Conservation (phyloP, 1,284 basidiomycete genomes). For the Mycena sp. region DNA sequence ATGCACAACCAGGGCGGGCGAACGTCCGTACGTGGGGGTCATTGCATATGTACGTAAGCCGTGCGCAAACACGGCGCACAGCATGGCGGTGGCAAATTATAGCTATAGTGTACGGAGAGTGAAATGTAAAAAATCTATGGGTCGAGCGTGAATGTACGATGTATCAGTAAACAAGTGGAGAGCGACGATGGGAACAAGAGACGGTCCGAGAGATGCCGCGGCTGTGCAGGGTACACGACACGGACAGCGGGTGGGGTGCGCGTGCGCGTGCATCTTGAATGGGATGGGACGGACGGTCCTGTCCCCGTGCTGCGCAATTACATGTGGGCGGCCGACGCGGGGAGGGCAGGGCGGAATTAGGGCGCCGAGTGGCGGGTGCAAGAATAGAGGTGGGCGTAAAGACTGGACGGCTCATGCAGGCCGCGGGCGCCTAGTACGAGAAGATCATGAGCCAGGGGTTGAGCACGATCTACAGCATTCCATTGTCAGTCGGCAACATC, state of each 20-base stretch:
- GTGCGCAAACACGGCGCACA: no score
- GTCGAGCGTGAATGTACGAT: conserved; percentile 11
- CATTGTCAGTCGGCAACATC: conserved; percentile 19
- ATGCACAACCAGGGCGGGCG: background rate
- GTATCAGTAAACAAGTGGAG: conserved; percentile 1
- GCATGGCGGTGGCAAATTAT: background rate
- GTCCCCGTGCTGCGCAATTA: no score
- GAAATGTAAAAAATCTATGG: conserved; percentile 13
- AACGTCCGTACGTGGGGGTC: background rate
- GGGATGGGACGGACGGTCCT: no score
- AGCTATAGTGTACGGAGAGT: conserved; percentile 21
- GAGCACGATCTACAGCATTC: conserved; percentile 58
- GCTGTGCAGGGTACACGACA: no score
- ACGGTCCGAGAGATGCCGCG: background rate
- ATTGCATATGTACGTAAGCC: conserved; percentile 24
- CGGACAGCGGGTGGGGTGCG: no score
- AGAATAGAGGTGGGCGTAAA: background rate
- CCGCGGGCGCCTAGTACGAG: conserved; percentile 53
- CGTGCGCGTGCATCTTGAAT: no score
- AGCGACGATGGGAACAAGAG: background rate
- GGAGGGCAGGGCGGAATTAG: background rate
- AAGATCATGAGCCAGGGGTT: conserved; percentile 81
- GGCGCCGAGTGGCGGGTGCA: background rate
- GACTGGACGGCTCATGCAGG: no score
- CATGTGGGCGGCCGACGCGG: no score